These are phyloP conservation scores for Cercospora sp. DNA, from an alignment of 2,329 filamentous ascomycete species.

Conservation along the genomic window DNA sequence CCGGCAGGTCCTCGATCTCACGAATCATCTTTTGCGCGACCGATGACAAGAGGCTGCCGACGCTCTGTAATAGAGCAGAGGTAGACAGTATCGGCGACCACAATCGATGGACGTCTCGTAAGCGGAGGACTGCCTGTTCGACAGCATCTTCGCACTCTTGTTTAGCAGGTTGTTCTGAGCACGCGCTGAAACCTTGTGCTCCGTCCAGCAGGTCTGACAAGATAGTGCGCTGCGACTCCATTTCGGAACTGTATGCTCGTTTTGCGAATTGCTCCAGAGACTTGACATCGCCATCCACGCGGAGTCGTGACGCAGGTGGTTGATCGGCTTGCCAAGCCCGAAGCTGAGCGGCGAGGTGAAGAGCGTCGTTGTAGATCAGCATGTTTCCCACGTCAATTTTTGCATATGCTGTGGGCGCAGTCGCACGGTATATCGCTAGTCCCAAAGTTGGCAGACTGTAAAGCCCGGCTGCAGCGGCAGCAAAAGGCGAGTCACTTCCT, in stretches of 20 bases:
- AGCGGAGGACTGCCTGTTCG: slow-evolving; percentile 57
- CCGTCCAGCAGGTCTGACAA: slow-evolving; percentile 63
- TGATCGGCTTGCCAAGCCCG: slow-evolving; percentile 51
- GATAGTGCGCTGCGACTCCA: slow-evolving; percentile 65
- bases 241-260: slow-evolving; percentile 62
- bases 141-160: slow-evolving; percentile 62
- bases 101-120: slow-evolving; percentile 57
- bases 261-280: slow-evolving; percentile 61
- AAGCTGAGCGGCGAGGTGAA: slow-evolving; percentile 58
- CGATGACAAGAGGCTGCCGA: slow-evolving; percentile 60
- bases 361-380: slow-evolving; percentile 66
- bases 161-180: slow-evolving; percentile 60
- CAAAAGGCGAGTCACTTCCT: slow-evolving; percentile 58
- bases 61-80: slow-evolving; percentile 62
- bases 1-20: slow-evolving; percentile 63
- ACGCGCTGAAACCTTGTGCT: slow-evolving; percentile 62
- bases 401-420: slow-evolving; percentile 73
- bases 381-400: slow-evolving; percentile 60
- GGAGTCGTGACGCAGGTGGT: slow-evolving; percentile 45
- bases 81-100: slow-evolving; percentile 61
- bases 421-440: slow-evolving; percentile 76
- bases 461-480: slow-evolving; percentile 66
- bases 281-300: slow-evolving; percentile 56
- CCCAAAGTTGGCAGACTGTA: slow-evolving; percentile 71
- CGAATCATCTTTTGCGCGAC: slow-evolving; percentile 61